Base-by-base conservation (phyloP, 108 stramenopile genomes). In the Aurantiochytrium sp. region DNA sequence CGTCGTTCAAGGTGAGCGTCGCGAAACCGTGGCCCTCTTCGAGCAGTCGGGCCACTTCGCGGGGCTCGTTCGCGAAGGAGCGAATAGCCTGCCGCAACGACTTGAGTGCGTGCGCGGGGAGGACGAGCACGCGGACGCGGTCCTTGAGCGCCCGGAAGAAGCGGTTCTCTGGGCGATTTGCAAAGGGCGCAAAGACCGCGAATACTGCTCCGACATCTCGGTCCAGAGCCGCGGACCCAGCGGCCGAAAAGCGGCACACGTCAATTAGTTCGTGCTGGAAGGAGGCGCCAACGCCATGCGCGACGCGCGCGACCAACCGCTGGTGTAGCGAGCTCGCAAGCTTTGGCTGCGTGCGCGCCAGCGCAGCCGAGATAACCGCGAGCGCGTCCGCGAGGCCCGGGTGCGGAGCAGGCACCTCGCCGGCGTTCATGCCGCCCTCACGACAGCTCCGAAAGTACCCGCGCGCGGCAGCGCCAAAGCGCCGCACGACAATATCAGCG, bases 81-180 rank as follows among this genome's bases (percentile, higher is more conserved):
- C 73, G 73, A 41, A 81, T 12, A 24, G 73, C 73, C n/a, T 48
- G 21, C 10, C 39, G 39, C 45, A 81, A 24, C 6, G 73, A 81
- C 73, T 48, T 41, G 24, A 81, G 39, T 12, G 39, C 45, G 45
- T 81, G 73, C n/a, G 73, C 39, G 6, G 73, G 73, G 0, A 48
- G 27, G 21, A 24, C 6, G 10, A 81, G 2, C 73, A 81, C 21
- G 42, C 24, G 39, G 12, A 41, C 73, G 24, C 39, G 73, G 6
- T 81, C 73, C 32, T 81, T 81, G n/a, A 81, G 17, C 73, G 39
- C 15, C 6, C 73, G 73, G 45, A 81, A 81, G 24, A 39, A 81
- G 0, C 45, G 39, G 24, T 81, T 81, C 8, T 81, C 73, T 6
- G 73, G 73, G 6, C 73, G 39, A 12, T 24, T 37, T 81, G 73